Percentiles rank a stretch among this genome's conserved stretches.
Conservation (phyloP, 495 filamentous ascomycete genomes). For the Penicilliopsis zonata region DNA sequence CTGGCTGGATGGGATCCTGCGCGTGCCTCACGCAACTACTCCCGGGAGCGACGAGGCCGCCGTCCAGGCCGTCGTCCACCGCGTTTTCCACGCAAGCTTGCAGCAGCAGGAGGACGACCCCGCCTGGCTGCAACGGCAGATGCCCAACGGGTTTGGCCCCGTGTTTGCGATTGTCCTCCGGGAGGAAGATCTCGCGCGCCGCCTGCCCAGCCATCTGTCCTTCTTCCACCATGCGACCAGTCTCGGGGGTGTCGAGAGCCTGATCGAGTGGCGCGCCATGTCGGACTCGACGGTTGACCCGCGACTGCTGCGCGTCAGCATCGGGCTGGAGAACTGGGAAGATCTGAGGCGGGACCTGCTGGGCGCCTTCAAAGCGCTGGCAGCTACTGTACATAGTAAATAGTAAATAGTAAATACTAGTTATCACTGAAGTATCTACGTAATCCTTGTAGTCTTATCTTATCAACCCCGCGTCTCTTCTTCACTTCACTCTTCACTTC, state of each 20-base stretch:
- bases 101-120: conserved; percentile 51
- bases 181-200: conserved; percentile 44
- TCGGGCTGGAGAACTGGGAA: conserved; percentile 80
- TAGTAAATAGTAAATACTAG: too few species aligned
- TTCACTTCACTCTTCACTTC: too few species aligned
- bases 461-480: too few species aligned
- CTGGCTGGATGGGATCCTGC: conserved; percentile 50
- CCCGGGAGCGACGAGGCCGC: conserved; percentile 24
- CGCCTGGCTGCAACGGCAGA: conserved; percentile 75
- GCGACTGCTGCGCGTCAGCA: conserved; percentile 64
- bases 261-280: conserved; percentile 69
- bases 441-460: too few species aligned
- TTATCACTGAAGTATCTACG: too few species aligned
- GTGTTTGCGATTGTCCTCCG: conserved; percentile 70
- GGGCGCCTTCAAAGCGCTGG: conserved; percentile 41
- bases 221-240: conserved; percentile 94
- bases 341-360: conserved; percentile 71
- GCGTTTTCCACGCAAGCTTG: conserved; percentile 64
- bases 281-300: conserved; percentile 62
- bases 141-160: conserved; percentile 83
- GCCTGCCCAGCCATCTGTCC: conserved; percentile 61
- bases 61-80: conserved; percentile 40
- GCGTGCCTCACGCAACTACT: conserved; percentile 12
- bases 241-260: conserved; percentile 83
- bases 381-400: too few species aligned